Conservation (phyloP, 345 rosid genomes). For the Populus davidiana region DNA sequence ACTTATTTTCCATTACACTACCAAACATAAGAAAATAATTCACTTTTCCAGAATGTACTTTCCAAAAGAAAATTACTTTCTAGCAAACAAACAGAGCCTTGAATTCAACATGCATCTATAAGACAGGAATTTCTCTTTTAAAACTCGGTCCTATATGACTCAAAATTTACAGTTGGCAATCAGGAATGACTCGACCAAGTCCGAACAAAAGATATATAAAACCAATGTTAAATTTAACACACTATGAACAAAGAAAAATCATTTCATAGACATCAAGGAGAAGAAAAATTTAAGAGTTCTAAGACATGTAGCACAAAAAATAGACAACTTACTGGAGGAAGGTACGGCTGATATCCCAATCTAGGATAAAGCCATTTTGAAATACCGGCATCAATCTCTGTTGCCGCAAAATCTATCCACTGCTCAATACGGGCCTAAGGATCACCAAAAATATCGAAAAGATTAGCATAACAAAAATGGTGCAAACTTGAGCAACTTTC, state of each 20-base stretch:
- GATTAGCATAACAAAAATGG: background rate
- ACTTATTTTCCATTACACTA: too few species aligned
- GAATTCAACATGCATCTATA: too few species aligned
- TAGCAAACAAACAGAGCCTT: too few species aligned
- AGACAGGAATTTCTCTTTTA: background rate
- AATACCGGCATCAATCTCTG: slow-evolving; percentile 75
- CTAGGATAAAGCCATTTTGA: slow-evolving; percentile 57
- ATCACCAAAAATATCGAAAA: slow-evolving; percentile 7
- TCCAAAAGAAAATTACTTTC: too few species aligned
- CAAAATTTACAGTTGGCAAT: background rate
- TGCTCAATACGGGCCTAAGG: slow-evolving; percentile 80
- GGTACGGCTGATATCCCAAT: slow-evolving; percentile 47
- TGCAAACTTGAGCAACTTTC: background rate
- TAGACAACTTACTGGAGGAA: slow-evolving; percentile 66
- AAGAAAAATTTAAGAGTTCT: background rate
- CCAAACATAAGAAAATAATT: too few species aligned
- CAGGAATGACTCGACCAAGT: background rate
- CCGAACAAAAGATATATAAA: background rate
- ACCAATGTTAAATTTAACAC: background rate
- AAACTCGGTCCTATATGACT: background rate
- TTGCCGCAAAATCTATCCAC: slow-evolving; percentile 82
- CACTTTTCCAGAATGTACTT: too few species aligned
- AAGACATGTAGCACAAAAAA: background rate
- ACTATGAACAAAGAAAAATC: background rate
- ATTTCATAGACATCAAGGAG: background rate